Base-by-base conservation (phyloP, 208 protist species). In the Trypanosomatidae sp. region DNA sequence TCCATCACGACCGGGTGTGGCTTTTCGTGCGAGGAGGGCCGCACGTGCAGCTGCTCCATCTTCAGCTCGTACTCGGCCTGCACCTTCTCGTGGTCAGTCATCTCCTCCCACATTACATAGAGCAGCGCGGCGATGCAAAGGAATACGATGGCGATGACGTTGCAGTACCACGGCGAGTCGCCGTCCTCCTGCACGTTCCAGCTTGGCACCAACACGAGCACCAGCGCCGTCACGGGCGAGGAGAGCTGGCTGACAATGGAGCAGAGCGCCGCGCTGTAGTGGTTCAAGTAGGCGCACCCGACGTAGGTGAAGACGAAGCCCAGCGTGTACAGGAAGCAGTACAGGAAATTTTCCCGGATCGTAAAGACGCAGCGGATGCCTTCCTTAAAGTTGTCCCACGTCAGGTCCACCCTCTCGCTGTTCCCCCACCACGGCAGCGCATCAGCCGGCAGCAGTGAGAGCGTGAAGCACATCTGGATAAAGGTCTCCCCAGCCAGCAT, bases 231-330 rank as follows among this genome's bases (percentile, higher is more conserved):
- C 28, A 94, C 62, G 0, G 91, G 91, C 6, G 86, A 90, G 22
- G 86, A 89, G 41, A 96, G 81, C 76, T 96, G 91, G 17, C 71
- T 87, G 59, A 96, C 84, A 58, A 94, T 93, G 60, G 87, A 91
- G 82, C 91, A 94, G 43, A 94, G 74, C 9, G 88, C 84, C 0
- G 91, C 88, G 72, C 89, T 94, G 79, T 94, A 91, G 59, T 96
- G 91, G 75, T 96, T 94, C n/a, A 96, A 80, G 73, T 96, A 94
- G 28, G 89, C 89, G 47, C 79, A 75, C 1, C 89, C 89, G 49
- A 94, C 52, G 79, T 94, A 94, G 19, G 82, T 91, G 73, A 92
- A 87, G 46, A 93, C 75, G 68, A 94, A 94, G 49, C 91, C 89
- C 15, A 84, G 59, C 0, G 88, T 92, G 79, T 96, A 96, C 41